Conservation (phyloP, 768 basidiomycete genomes). For the Tricholoma sp. region DNA sequence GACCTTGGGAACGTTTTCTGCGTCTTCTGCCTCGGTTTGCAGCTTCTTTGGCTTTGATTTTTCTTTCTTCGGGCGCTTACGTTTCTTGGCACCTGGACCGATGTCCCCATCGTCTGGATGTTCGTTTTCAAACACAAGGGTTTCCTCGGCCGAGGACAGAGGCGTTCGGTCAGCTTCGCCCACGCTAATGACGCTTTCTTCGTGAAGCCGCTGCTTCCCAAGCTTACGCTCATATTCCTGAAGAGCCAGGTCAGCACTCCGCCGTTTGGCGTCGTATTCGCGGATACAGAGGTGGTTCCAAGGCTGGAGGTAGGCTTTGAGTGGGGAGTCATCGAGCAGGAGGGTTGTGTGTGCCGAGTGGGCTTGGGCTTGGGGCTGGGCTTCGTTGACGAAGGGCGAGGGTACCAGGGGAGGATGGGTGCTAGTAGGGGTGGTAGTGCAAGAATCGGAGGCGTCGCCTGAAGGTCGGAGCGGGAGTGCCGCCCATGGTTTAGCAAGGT, state of each 20-base stretch:
- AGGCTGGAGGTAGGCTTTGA: conserved; percentile 61
- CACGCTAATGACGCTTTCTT: neutral
- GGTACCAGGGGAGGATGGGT: neutral
- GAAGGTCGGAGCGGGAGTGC: conserved; percentile 20
- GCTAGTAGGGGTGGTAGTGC: conserved; percentile 1
- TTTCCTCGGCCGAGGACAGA: neutral
- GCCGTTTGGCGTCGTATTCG: conserved; percentile 46
- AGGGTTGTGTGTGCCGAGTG: conserved; percentile 44
- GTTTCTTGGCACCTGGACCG: conserved; percentile 6
- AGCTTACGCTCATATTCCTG: neutral
- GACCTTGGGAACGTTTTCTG: neutral
- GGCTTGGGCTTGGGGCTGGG: conserved; percentile 1
- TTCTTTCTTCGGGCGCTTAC: conserved; percentile 10
- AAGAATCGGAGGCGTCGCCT: neutral
- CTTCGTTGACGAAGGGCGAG: neutral
- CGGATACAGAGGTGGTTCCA: conserved; percentile 76
- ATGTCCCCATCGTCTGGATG: neutral
- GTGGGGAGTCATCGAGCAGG: conserved; percentile 51
- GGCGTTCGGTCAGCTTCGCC: neutral
- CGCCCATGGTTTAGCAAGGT: conserved; percentile 65
- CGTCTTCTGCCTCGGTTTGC: neutral
- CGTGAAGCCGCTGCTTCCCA: neutral
- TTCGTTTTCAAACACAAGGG: neutral
- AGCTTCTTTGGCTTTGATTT: neutral
- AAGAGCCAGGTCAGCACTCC: conserved; percentile 10